A percentile compares a stretch with the other conserved stretches of the same genome.
These are phyloP conservation scores for Cadophora sp. DNA, from an alignment of 2,329 filamentous ascomycete genomes.

Conservation along the genomic window DNA sequence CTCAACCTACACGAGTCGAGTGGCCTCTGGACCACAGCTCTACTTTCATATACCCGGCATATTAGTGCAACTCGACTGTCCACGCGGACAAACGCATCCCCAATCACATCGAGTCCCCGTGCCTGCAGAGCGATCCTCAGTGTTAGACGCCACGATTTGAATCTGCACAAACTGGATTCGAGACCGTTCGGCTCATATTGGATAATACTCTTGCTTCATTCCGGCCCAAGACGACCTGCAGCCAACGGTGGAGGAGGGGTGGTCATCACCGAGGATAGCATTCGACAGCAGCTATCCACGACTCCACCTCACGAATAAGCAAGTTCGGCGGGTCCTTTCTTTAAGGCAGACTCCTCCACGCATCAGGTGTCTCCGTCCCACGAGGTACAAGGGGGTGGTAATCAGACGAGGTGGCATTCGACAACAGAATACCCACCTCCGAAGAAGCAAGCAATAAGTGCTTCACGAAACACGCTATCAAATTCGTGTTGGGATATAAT, in stretches of 20 bases:
- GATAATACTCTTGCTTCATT: neutral
- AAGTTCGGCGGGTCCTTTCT: neutral
- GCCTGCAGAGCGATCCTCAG: neutral
- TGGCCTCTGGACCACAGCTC: neutral
- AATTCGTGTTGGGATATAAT: neutral
- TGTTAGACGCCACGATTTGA: neutral
- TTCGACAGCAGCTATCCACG: neutral
- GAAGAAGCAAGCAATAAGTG: neutral
- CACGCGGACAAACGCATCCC: neutral
- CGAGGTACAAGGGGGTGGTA: neutral
- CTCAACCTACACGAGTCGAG: constrained; percentile 2
- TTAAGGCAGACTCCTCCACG: neutral
- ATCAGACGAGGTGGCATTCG: neutral
- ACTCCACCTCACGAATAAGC: neutral
- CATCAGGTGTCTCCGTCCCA: neutral
- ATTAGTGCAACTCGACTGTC: neutral
- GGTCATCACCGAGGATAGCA: neutral
- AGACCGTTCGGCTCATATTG: neutral
- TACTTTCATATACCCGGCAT: neutral
- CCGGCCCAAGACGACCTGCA: too few species aligned
- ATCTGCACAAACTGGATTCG: too few species aligned
- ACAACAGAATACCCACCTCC: neutral
- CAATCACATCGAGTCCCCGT: neutral
- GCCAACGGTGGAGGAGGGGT: neutral
- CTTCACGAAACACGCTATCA: neutral